Evolutionary conservation across 306 rosid species (phyloP).

Genomic region (Trifolium pratense): DNA sequence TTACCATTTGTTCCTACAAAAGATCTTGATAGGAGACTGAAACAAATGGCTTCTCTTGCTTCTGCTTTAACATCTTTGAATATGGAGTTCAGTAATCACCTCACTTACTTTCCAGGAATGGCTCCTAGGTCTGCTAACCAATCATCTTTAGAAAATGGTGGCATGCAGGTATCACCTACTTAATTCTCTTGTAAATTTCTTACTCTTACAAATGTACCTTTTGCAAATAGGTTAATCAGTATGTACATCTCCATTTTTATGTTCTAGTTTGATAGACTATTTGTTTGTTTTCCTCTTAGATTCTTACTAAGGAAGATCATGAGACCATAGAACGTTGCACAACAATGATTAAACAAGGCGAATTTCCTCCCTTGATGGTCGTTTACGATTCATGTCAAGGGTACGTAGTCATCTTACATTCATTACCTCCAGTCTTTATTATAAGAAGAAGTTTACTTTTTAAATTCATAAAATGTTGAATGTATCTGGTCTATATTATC

Average conservation of each 20-base stretch:
- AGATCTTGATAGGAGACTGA: constrained; percentile 63
- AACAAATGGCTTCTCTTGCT: constrained; percentile 88
- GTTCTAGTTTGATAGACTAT: constrained; percentile 32
- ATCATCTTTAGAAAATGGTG: constrained; percentile 65
- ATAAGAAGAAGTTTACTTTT: no score
- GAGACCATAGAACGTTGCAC: constrained; percentile 72
- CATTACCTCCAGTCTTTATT: no score
- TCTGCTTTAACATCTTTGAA: constrained; percentile 64
- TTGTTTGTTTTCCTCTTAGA: constrained; percentile 47
- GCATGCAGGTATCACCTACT: constrained; percentile 76
- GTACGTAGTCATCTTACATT: constrained; percentile 52
- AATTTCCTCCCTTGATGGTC: constrained; percentile 69
- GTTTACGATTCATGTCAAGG: constrained; percentile 84
- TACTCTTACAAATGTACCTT: constrained; percentile 23
- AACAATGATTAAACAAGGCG: constrained; percentile 60
- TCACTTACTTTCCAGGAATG: constrained; percentile 66
- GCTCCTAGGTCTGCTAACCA: constrained; percentile 71
- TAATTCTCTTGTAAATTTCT: constrained; percentile 28
- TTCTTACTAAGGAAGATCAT: constrained; percentile 70
- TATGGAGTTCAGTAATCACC: constrained; percentile 70
- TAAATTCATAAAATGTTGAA: no score
- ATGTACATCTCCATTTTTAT: constrained; percentile 27
- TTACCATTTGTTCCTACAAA: constrained; percentile 70
- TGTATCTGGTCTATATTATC: no score
- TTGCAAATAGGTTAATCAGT: constrained; percentile 14